Conservation (phyloP, 169 alveolate species). For the Amoebophrya sp. region DNA sequence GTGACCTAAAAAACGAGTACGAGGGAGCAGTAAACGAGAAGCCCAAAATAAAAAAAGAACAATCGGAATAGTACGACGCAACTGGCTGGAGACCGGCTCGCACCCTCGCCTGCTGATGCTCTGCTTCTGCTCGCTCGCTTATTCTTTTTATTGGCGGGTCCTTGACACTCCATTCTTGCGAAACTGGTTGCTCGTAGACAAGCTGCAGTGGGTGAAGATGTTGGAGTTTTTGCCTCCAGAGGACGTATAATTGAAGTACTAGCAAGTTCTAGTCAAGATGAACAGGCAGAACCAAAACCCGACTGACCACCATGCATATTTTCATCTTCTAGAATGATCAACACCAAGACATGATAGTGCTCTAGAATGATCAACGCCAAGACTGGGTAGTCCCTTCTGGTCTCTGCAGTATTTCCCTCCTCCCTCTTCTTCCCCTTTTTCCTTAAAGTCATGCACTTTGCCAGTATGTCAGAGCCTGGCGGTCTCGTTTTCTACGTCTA, state of each 20-base stretch:
- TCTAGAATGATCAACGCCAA: neutral
- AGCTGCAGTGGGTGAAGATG: neutral
- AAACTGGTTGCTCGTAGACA: neutral
- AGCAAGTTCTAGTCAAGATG: too few species aligned
- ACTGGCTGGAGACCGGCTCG: neutral
- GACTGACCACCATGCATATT: neutral
- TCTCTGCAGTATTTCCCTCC: too few species aligned
- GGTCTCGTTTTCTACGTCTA: too few species aligned
- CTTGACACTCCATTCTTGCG: neutral
- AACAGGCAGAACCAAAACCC: too few species aligned
- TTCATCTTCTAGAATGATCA: neutral
- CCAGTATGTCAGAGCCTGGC: too few species aligned
- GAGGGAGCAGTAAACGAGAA: too few species aligned
- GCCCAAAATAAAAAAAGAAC: neutral
- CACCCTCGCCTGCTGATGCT: constrained; percentile 17
- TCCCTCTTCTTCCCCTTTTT: too few species aligned
- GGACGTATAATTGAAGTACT: too few species aligned
- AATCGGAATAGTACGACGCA: neutral
- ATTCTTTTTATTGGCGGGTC: neutral
- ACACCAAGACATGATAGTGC: neutral
- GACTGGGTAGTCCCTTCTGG: too few species aligned
- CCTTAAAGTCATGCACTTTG: too few species aligned
- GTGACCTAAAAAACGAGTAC: too few species aligned
- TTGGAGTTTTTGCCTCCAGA: too few species aligned
- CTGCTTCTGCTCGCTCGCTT: neutral